A percentile compares a stretch with the other conserved stretches of the same genome.
Evolutionary conservation across 73 alveolate species (phyloP).

Genomic region (Symbiodinium pilosum): DNA sequence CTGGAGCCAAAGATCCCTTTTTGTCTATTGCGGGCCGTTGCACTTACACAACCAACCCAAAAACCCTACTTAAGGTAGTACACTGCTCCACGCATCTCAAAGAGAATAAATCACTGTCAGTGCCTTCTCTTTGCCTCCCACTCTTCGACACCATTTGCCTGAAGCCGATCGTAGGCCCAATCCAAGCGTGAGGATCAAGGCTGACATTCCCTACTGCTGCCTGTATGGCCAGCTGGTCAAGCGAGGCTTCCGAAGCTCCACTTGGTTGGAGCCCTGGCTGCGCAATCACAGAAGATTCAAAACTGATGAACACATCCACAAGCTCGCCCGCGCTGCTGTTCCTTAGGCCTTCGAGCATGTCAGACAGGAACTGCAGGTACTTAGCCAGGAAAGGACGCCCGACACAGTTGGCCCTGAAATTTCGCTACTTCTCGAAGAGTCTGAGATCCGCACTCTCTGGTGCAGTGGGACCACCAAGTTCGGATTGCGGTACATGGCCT

Average conservation of each 20-base stretch:
- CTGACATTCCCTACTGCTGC: background rate
- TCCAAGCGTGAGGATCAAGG: background rate
- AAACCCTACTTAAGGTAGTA: too few relatives aligned
- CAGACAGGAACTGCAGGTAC: constrained; percentile 52
- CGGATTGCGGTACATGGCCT: constrained; percentile 86
- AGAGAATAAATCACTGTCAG: too few relatives aligned
- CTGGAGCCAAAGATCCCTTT: too few relatives aligned
- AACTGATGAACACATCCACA: background rate
- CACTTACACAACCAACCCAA: too few relatives aligned
- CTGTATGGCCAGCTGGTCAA: background rate
- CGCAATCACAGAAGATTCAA: too few relatives aligned
- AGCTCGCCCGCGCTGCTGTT: background rate
- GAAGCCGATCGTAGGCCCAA: background rate
- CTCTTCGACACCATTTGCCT: constrained; percentile 12
- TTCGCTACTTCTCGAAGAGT: too few relatives aligned
- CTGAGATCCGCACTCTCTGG: background rate
- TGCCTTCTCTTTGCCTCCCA: background rate
- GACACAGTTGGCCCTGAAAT: too few relatives aligned
- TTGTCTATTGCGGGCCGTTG: too few relatives aligned
- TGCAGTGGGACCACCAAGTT: constrained; percentile 57
- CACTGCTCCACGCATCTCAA: too few relatives aligned
- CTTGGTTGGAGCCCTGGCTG: background rate
- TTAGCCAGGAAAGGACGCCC: background rate
- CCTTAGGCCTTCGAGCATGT: constrained; percentile 83
- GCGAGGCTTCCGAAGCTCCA: background rate